Percentiles rank a stretch among this genome's conserved stretches.
These are phyloP conservation scores for Aspergillus sp. DNA, from an alignment of 2,329 filamentous ascomycete genomes.

Conservation along the genomic window DNA sequence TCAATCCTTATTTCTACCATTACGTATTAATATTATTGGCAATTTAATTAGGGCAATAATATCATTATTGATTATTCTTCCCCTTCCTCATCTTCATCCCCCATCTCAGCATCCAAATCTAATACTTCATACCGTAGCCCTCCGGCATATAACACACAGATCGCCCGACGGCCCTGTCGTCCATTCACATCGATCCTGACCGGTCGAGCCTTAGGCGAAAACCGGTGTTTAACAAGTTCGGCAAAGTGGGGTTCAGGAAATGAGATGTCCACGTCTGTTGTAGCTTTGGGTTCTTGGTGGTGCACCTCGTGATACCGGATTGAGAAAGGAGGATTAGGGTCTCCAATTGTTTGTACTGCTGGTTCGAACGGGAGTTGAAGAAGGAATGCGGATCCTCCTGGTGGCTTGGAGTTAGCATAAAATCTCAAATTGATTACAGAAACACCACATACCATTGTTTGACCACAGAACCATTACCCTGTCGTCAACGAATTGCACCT, in stretches of 20 bases:
- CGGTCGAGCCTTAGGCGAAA: constrained; percentile 49
- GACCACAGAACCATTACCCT: constrained; percentile 61
- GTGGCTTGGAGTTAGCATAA: neutral
- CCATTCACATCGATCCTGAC: constrained; percentile 56
- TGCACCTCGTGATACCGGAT: constrained; percentile 24
- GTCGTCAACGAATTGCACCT: constrained; percentile 67
- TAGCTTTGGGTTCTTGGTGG: constrained; percentile 10
- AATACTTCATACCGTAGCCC: constrained; percentile 55
- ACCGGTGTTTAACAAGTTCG: constrained; percentile 46
- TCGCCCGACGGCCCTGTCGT: constrained; percentile 51
- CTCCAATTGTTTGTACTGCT: constrained; percentile 1
- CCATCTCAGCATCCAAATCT: constrained; percentile 52
- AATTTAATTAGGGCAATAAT: neutral
- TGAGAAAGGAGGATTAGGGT: constrained; percentile 12
- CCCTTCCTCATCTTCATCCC: constrained; percentile 28
- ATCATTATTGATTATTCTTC: constrained; percentile 16
- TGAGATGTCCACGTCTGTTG: constrained; percentile 22
- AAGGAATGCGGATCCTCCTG: constrained; percentile 31
- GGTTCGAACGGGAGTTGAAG: constrained; percentile 35
- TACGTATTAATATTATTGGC: neutral
- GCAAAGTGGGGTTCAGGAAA: constrained; percentile 16
- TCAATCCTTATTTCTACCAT: neutral
- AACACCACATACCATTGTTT: constrained; percentile 27
- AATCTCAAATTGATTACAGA: neutral
- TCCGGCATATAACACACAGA: constrained; percentile 57